phyloP scores from a whole-genome alignment of 176 grass and related monocot genomes.

The Musa schizocarpa region DNA sequence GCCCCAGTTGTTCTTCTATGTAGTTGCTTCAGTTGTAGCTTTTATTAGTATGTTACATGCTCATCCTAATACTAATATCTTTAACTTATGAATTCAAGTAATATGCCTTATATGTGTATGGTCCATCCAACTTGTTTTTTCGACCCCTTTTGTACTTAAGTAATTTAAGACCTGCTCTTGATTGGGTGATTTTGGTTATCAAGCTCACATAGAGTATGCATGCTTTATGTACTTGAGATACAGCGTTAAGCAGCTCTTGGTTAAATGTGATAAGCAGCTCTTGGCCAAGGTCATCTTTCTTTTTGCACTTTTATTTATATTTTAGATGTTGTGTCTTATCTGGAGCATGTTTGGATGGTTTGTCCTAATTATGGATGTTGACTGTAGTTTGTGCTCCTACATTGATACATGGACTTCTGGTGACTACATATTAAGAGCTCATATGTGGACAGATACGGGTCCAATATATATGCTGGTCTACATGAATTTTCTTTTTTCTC shows the following conservation, averaged over 20 bases:
- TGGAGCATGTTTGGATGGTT: slow-evolving; percentile 11
- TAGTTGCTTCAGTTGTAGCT: not conserved
- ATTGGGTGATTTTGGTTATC: too few relatives aligned
- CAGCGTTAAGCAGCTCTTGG: too few relatives aligned
- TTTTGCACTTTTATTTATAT: not conserved
- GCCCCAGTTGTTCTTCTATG: not conserved
- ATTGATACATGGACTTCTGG: slow-evolving; percentile 13
- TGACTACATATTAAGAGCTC: slow-evolving; percentile 17
- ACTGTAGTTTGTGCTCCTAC: slow-evolving; percentile 19
- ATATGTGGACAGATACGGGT: slow-evolving; percentile 29
- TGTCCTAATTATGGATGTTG: slow-evolving; percentile 22
- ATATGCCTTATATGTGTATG: not conserved
- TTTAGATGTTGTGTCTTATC: not conserved
- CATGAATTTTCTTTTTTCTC: not conserved
- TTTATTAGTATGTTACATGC: not conserved
- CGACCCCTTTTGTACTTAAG: too few relatives aligned
- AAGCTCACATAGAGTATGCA: too few relatives aligned
- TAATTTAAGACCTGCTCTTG: too few relatives aligned
- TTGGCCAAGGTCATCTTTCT: not conserved
- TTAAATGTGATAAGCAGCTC: too few relatives aligned
- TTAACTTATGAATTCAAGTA: not conserved
- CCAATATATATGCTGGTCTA: not conserved
- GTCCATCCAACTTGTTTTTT: too few relatives aligned
- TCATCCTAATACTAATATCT: not conserved
- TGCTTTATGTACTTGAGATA: too few relatives aligned